Evolutionary conservation across 2,329 filamentous ascomycete genomes (phyloP).

Genomic region (Huntiella decipiens): DNA sequence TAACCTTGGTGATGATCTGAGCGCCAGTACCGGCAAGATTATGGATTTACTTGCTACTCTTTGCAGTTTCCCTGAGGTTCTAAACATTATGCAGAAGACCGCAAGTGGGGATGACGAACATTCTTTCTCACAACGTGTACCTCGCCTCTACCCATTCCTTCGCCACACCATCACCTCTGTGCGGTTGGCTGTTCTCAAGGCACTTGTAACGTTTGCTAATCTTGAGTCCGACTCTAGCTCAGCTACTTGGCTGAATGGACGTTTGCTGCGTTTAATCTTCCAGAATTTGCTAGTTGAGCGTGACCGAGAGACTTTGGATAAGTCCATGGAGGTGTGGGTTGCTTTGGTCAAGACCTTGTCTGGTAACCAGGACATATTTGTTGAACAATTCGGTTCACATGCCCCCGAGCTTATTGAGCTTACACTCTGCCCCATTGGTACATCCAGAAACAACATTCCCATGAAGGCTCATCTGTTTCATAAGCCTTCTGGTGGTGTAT

Average conservation of each 20-base stretch:
- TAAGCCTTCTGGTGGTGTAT: conserved; percentile 77
- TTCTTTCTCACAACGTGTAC: conserved; percentile 82
- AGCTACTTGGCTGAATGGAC: conserved; percentile 62
- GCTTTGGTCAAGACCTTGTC: conserved; percentile 54
- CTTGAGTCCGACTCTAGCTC: conserved; percentile 59
- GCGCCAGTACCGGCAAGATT: conserved; percentile 90
- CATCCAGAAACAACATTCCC: conserved; percentile 73
- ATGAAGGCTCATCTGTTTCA: conserved; percentile 84
- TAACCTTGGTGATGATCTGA: conserved; percentile 90
- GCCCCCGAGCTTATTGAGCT: conserved; percentile 68
- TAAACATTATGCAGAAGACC: conserved; percentile 84
- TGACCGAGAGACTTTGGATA: conserved; percentile 61
- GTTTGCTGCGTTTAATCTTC: conserved; percentile 72
- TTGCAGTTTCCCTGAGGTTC: conserved; percentile 80
- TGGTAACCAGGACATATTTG: conserved; percentile 43
- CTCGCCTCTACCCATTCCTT: conserved; percentile 85
- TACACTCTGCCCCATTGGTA: conserved; percentile 77
- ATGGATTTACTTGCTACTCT: conserved; percentile 96
- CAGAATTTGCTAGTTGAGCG: conserved; percentile 91
- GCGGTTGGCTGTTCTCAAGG: conserved; percentile 78
- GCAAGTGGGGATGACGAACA: conserved; percentile 66
- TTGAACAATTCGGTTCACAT: conserved; percentile 53
- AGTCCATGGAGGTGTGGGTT: conserved; percentile 75
- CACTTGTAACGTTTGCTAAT: conserved; percentile 78
- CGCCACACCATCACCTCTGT: conserved; percentile 95